These are phyloP conservation scores for Talaromyces pinophilus DNA, from an alignment of 2,329 filamentous ascomycete genomes.

Conservation along the genomic window DNA sequence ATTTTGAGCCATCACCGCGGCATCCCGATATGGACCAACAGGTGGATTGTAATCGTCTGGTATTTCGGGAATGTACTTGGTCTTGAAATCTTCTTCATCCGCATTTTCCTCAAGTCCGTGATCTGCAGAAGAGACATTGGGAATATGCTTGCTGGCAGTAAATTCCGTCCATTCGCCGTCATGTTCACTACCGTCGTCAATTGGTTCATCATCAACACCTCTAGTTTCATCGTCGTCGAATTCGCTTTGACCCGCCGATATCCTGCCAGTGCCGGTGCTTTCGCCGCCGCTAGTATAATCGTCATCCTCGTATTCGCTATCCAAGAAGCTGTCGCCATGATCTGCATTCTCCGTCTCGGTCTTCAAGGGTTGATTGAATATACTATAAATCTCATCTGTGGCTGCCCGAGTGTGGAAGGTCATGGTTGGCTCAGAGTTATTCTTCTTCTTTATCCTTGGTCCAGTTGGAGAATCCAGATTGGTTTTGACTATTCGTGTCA, in stretches of 20 bases:
- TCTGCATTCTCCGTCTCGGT: slow-evolving; percentile 50
- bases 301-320: slow-evolving; percentile 65
- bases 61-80: slow-evolving; percentile 62
- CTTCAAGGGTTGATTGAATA: slow-evolving; percentile 85
- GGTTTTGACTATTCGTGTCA: slow-evolving; percentile 68
- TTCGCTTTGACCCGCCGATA: slow-evolving; percentile 64
- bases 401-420: slow-evolving; percentile 93
- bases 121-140: slow-evolving; percentile 38
- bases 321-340: slow-evolving; percentile 63
- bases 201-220: slow-evolving; percentile 43
- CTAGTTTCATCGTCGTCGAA: slow-evolving; percentile 61
- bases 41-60: slow-evolving; percentile 85
- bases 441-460: slow-evolving; percentile 80
- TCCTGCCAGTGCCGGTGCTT: slow-evolving; percentile 75
- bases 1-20: slow-evolving; percentile 78
- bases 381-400: slow-evolving; percentile 95
- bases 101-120: slow-evolving; percentile 34
- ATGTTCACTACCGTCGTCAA: slow-evolving; percentile 39
- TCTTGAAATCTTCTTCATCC: slow-evolving; percentile 46
- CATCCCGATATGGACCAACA: slow-evolving; percentile 76
- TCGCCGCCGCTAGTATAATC: slow-evolving; percentile 85
- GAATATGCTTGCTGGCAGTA: slow-evolving; percentile 70
- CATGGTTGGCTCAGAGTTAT: slow-evolving; percentile 85
- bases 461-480: slow-evolving; percentile 87
- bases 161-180: slow-evolving; percentile 87